Evolutionary conservation across 2,329 filamentous ascomycete species (phyloP).

Genomic region (Neurospora sp.): DNA sequence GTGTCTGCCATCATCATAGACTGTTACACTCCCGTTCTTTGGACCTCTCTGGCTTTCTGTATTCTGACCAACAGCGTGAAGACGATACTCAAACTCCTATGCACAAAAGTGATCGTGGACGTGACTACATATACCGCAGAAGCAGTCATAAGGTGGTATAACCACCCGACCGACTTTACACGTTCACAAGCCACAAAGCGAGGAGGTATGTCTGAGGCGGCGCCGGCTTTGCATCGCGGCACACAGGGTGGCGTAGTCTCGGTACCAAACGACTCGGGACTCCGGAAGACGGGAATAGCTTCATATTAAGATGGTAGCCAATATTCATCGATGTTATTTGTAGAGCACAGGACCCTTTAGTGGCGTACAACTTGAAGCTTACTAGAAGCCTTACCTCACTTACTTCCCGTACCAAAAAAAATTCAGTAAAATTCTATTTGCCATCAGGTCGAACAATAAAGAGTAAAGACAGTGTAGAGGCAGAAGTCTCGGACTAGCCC

Average conservation of each 20-base stretch:
- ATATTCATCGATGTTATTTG: background rate
- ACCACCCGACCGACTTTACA: background rate
- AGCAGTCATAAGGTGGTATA: background rate
- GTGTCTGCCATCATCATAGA: background rate
- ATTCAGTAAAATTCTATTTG: background rate
- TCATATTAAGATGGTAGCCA: background rate
- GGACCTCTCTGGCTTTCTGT: background rate
- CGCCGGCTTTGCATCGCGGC: background rate
- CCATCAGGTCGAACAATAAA: background rate
- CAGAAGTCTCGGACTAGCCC: background rate
- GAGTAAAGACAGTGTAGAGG: background rate
- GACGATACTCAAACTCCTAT: background rate
- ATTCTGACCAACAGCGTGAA: background rate
- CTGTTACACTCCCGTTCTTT: background rate
- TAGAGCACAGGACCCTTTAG: background rate
- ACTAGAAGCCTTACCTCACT: background rate
- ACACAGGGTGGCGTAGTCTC: background rate
- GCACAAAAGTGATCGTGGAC: background rate
- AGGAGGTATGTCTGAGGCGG: background rate
- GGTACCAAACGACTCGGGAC: background rate
- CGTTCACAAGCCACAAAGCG: background rate
- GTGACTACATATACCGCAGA: background rate
- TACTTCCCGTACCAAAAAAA: background rate
- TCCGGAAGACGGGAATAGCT: background rate
- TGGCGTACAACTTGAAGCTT: background rate